Evolutionary conservation across 768 basidiomycete species (phyloP), one percentile per base, ranked within the genome.

Genomic region (Mycena capillaripes): DNA sequence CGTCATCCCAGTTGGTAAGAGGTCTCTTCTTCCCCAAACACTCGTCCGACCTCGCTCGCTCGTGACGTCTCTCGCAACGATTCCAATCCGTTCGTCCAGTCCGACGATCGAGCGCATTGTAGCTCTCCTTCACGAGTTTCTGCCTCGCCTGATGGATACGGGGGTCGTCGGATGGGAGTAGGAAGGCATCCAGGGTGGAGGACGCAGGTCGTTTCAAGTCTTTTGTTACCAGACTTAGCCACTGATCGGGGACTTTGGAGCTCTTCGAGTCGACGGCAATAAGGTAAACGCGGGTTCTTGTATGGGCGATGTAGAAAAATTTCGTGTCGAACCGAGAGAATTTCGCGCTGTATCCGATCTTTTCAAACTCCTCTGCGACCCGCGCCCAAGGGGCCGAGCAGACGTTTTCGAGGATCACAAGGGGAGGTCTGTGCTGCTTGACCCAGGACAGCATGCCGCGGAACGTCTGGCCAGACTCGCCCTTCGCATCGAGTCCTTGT

Each of bases 341-440:
- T 19, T 86, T 82, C 0, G 97, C 95, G 72, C 91, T 92, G 81
- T 98, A 98, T 7, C 89, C 88, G 59, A 90, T 89, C 48, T 89
- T 84, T 73, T 88, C 90, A 75, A 98, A 97, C 74, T 95, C 92
- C 50, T 90, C 82, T 64, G 88, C 86, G n/a, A 97, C 95, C 36
- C 85, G 82, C 1, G 82, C 81, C 97, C 97, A 98, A 6, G 97
- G 97, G 0, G 97, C 97, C 56, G 89, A 88, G 78, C 94, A 96
- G 38, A 98, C 97, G 78, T 98, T 98, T 80, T 98, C 97, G 23
- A 98, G 86, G 75, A 98, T 94, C 76, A 98, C 95, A n/a, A 98
- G 80, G 2, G 95, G 93, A 0, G 97, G 97, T 25, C 93, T 89
- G 81, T 97, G 95, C 44, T 91, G 92, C 59, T 86, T 88, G 52